Evolutionary conservation across 306 rosid species (phyloP), one percentile per base, ranked within the genome.

Genomic region (Cucurbita pepo): DNA sequence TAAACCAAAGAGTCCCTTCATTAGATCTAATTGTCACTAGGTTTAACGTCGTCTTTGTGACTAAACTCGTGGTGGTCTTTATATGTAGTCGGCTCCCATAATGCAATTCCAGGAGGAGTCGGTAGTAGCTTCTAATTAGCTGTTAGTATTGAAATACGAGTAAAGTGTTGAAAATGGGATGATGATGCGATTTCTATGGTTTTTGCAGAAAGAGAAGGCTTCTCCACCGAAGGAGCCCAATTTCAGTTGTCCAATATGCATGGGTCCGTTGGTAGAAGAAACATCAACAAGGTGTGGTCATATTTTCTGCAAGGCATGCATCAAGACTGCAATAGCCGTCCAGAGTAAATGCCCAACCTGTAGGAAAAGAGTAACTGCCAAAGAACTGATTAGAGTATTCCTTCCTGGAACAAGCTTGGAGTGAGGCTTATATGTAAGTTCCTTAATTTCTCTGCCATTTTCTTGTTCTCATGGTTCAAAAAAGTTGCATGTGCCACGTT

Each of bases 251-350:
- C 96, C 98, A 63, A 89, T 94, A 79, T 94, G 97, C 54, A 83
- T 86, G 92, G 75, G 74, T 3, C 83, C 83, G 10, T 45, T 86
- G 57, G 81, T 9, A 3, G 97, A 94, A 74, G 95, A 89, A 73
- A 84, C 82, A 80, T 82, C 97, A 1, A 94, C 97, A 10, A 90
- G 74, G 77, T 94, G 98, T 65, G 98, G 98, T 66, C 98, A 94
- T 81, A 94, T 94, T 60, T 94, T 94, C 82, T 94, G 98, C 57
- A 90, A 85, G 82, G 5, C 8, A 1, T 90, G 97, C 80, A 87
- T 94, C 19, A 82, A 57, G 72, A 48, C 79, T 58, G 96, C 95
- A 22, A 56, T 90, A 41, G 6, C 7, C 37, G 60, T 69, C 1
- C 85, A 82, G 78, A 67, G 54, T 15, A 86, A 80, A 81, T 94